Conservation (phyloP, 305 asterid genomes). For the Fraxinus platypoda region DNA sequence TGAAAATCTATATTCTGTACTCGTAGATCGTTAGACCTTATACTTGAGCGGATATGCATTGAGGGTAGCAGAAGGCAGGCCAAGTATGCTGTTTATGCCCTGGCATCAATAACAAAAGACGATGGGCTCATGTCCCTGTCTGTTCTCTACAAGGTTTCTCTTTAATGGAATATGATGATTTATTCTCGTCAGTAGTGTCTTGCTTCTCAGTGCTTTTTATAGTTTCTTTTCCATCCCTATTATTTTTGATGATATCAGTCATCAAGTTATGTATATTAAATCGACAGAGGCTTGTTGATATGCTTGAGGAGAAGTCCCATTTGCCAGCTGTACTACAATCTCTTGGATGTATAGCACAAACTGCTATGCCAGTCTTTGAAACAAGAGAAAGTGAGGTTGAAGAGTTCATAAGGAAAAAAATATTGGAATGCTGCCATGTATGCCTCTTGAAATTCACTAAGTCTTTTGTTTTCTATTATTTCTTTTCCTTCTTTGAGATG, state of each 20-base stretch:
- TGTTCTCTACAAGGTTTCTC: conserved; percentile 89
- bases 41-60: conserved; percentile 94
- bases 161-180: conserved; percentile 9
- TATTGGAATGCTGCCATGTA: conserved; percentile 75
- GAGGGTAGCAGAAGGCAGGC: conserved; percentile 99
- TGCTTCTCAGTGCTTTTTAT: not conserved
- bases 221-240: conserved; percentile 17
- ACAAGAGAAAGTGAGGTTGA: conserved; percentile 91
- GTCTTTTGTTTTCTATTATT: conserved; percentile 12
- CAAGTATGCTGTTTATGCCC: conserved; percentile 95
- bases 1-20: conserved; percentile 7
- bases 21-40: conserved; percentile 85
- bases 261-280: conserved; percentile 7
- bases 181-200: conserved; percentile 2
- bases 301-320: conserved; percentile 87
- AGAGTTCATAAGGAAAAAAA: conserved; percentile 69
- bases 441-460: conserved; percentile 33
- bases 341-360: conserved; percentile 97
- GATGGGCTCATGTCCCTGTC: conserved; percentile 98
- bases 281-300: conserved; percentile 87
- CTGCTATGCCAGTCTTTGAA: conserved; percentile 98
- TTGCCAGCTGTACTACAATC: conserved; percentile 93
- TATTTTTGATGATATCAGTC: conserved; percentile 16
- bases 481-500: conserved; percentile 15
- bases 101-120: conserved; percentile 94